A percentile compares a stretch with the other conserved stretches of the same genome.
phyloP scores from a whole-genome alignment of 495 filamentous ascomycete genomes.

The Clohesyomyces aquaticus region DNA sequence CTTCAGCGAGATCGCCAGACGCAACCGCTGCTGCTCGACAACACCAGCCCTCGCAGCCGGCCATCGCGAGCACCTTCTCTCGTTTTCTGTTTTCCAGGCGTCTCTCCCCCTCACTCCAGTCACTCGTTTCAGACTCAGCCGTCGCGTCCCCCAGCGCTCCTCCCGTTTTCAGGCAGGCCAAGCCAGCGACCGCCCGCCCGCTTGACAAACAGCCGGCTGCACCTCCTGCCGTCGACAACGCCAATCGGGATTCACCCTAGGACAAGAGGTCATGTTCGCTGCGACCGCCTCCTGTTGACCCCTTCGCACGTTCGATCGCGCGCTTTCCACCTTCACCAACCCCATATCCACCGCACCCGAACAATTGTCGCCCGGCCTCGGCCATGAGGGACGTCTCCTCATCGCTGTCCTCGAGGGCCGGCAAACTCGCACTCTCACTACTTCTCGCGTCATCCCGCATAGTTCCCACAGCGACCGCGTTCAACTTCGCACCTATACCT shows the following conservation, averaged over 20 bases:
- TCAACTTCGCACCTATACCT: constrained; percentile 72
- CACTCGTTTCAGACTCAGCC: constrained; percentile 32
- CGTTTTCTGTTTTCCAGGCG: too few relatives aligned
- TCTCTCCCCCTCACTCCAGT: constrained; percentile 32
- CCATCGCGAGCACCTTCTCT: background rate
- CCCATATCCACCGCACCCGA: constrained; percentile 9
- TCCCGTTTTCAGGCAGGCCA: constrained; percentile 3
- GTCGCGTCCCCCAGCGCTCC: background rate
- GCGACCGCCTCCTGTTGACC: constrained; percentile 13
- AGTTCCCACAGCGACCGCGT: constrained; percentile 57
- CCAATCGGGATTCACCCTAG: constrained; percentile 33
- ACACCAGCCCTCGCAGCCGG: constrained; percentile 7
- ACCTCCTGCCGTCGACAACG: constrained; percentile 20
- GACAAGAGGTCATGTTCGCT: constrained; percentile 7
- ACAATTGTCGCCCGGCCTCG: constrained; percentile 25
- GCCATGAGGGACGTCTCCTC: constrained; percentile 45
- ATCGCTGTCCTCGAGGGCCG: constrained; percentile 37
- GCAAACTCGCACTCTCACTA: constrained; percentile 35
- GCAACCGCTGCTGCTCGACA: background rate
- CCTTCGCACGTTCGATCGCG: too few relatives aligned
- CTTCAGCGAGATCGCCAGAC: background rate
- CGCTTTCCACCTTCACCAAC: constrained; percentile 1
- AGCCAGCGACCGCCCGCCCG: too few relatives aligned
- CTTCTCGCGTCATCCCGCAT: constrained; percentile 35
- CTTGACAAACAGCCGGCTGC: constrained; percentile 15